Base-by-base conservation (phyloP, 2,329 filamentous ascomycete species). In the Sclerotinia borealis region DNA sequence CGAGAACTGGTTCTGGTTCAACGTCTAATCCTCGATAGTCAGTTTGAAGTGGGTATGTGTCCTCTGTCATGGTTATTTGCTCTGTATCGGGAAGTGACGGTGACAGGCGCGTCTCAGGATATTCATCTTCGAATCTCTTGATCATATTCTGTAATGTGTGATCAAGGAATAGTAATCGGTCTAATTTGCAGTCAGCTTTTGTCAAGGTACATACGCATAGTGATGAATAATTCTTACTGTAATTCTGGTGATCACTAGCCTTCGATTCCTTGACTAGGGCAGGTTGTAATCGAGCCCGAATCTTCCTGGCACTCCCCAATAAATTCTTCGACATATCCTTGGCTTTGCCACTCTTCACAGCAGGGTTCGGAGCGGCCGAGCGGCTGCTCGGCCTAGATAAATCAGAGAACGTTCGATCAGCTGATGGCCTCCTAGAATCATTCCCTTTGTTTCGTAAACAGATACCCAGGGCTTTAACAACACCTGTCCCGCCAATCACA, bases 311-410 rank as follows among this genome's bases (percentile, higher is more conserved):
- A 68, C 90, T 93, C 52, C 87, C 84, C 63, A 98, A 82, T 45
- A 99, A 77, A 73, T 96, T 91, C 78, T 95, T 96, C 27, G 92
- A 95, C 86, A 97, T 96, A 71, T 96, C 90, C 76, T 93, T 93
- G 43, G 92, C 91, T 75, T 90, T 92, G 67, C 83, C 81, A 48
- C 77, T 72, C 25, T 75, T 75, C 11, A 83, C 68, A 63, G 68
- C 71, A 60, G 74, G 77, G n/a, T 71, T 75, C 15, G 78, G 77
- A 1, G 77, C 76, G 63, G 81, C 79, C 34, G 79, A 77, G 9
- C 81, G 84, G 52, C 79, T 80, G 7, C 74, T 73, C 37, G 60
- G 56, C 49, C 70, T 68, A 19, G 68, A 65, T 11, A 65, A 45
- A 52, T 69, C 67, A 7, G 66, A 67, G 54, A 70, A 66, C 27